Evolutionary conservation across 164 flowering plant genomes (phyloP).

Genomic region (Kalanchoe fedtschenkoi): DNA sequence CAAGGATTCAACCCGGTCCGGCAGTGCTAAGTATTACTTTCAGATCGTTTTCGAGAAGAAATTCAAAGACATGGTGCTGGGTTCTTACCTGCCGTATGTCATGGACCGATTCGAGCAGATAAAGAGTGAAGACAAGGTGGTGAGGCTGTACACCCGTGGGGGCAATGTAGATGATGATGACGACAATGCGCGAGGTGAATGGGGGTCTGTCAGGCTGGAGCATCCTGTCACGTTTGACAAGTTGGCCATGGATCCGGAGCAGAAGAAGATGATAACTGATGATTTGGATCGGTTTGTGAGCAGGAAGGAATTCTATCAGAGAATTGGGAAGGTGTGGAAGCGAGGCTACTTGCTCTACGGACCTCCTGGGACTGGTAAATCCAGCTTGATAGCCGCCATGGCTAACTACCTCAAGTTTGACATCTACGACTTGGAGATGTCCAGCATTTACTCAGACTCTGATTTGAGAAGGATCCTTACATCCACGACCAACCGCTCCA

Average conservation of each 20-base stretch:
- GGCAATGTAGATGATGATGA: background rate
- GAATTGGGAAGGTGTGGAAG: slow-evolving; percentile 46
- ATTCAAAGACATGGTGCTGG: slow-evolving; percentile 20
- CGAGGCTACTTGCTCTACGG: slow-evolving; percentile 44
- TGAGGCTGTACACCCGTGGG: slow-evolving; percentile 22
- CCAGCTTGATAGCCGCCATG: slow-evolving; percentile 46
- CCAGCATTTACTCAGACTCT: slow-evolving; percentile 11
- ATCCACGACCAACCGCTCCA: slow-evolving; percentile 23
- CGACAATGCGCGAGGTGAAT: slow-evolving; percentile 5
- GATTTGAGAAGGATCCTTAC: slow-evolving; percentile 19
- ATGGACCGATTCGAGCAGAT: slow-evolving; percentile 18
- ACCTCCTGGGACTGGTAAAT: slow-evolving; percentile 44
- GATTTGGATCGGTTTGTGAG: slow-evolving; percentile 40
- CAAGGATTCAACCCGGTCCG: background rate
- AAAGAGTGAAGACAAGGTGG: slow-evolving; percentile 15
- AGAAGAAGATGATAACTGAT: slow-evolving; percentile 22
- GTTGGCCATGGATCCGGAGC: slow-evolving; percentile 36
- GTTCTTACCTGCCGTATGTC: slow-evolving; percentile 25
- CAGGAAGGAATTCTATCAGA: slow-evolving; percentile 34
- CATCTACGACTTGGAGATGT: slow-evolving; percentile 30
- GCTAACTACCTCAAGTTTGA: slow-evolving; percentile 43
- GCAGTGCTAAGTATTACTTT: slow-evolving; percentile 15
- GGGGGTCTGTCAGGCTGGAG: slow-evolving; percentile 33
- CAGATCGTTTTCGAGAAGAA: slow-evolving; percentile 29
- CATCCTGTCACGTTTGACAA: slow-evolving; percentile 51